Conservation (phyloP, 208 protist species). For the Crithidia fasciculata region DNA sequence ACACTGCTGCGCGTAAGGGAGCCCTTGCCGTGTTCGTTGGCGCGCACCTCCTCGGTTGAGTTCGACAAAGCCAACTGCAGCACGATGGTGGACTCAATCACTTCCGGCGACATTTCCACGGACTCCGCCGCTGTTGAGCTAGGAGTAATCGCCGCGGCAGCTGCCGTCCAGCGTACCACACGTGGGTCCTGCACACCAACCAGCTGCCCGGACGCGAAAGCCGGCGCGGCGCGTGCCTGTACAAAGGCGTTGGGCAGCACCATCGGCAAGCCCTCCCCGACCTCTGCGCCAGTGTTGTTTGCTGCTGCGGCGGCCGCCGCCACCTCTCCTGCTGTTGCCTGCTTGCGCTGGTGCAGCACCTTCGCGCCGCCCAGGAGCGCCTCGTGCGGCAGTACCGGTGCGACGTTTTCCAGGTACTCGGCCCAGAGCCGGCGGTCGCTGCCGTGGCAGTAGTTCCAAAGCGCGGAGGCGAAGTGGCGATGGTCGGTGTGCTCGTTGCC, state of each 20-base stretch:
- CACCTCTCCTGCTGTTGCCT: neutral
- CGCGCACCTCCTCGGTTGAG: slow-evolving; percentile 13
- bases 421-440: slow-evolving; percentile 85
- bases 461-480: slow-evolving; percentile 12
- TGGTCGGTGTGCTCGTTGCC: slow-evolving; percentile 24
- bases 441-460: slow-evolving; percentile 85
- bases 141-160: neutral
- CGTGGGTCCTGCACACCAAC: slow-evolving; percentile 20
- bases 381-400: slow-evolving; percentile 77
- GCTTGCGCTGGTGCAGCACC: slow-evolving; percentile 21
- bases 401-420: slow-evolving; percentile 83
- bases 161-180: slow-evolving; percentile 21
- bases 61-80: slow-evolving; percentile 31
- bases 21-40: neutral
- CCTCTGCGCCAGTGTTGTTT: neutral
- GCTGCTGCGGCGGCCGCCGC: neutral
- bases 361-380: slow-evolving; percentile 59
- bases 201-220: slow-evolving; percentile 70
- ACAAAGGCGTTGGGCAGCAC: slow-evolving; percentile 64
- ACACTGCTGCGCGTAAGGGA: neutral
- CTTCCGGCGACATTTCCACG: slow-evolving; percentile 10
- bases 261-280: slow-evolving; percentile 35
- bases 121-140: neutral
- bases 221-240: slow-evolving; percentile 49
- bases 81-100: slow-evolving; percentile 19